Conservation (phyloP, 148 eudicot genomes). For the Pharnaceum exiguum region DNA sequence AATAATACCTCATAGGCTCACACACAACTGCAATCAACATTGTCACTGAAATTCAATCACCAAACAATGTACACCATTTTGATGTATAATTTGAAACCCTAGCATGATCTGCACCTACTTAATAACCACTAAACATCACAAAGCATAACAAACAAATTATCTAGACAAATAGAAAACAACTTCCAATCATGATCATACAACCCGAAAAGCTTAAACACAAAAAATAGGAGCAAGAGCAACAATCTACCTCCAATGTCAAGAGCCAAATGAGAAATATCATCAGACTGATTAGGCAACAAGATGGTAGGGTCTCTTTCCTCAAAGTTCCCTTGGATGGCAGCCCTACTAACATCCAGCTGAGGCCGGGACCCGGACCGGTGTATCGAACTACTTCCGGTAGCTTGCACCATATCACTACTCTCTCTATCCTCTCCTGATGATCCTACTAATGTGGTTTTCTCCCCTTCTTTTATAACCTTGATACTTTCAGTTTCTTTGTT, state of each 20-base stretch:
- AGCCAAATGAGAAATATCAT: conserved; percentile 95
- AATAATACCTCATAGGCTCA: too few species aligned
- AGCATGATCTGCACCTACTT: too few species aligned
- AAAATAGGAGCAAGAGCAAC: not conserved
- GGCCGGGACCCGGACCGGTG: conserved; percentile 79
- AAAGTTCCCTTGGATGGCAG: conserved; percentile 91
- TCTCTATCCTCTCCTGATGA: conserved; percentile 29
- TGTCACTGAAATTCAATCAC: too few species aligned
- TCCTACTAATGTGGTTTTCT: not conserved
- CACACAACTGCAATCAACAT: too few species aligned
- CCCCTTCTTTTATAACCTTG: conserved; percentile 15
- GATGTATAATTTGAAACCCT: too few species aligned
- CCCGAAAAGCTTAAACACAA: not conserved
- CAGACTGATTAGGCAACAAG: conserved; percentile 94
- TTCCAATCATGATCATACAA: not conserved
- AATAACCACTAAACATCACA: too few species aligned
- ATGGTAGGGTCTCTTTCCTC: conserved; percentile 91
- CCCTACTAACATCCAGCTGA: conserved; percentile 83
- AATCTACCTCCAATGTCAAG: conserved; percentile 90
- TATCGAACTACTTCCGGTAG: conserved; percentile 55
- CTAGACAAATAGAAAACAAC: not conserved
- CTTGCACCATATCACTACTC: conserved; percentile 41
- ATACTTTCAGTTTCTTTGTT: conserved; percentile 20
- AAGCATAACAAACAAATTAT: not conserved
- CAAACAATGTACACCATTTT: too few species aligned